These are phyloP conservation scores for Croton laevigatus DNA, from an alignment of 441 rosid genomes.

Conservation along the genomic window DNA sequence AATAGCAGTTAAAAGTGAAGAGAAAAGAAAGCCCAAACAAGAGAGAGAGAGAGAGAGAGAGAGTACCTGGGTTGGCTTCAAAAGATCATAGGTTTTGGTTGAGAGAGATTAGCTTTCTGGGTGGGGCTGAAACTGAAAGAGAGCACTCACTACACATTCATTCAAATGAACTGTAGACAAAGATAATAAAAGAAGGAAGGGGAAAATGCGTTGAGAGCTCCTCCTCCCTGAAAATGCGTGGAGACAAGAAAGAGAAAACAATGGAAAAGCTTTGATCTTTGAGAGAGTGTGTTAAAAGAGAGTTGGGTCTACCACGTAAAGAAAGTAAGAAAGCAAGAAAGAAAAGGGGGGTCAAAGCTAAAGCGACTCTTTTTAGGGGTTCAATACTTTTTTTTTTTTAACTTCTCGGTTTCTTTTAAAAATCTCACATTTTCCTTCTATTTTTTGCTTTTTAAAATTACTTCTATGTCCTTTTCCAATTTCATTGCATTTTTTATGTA, in stretches of 20 bases:
- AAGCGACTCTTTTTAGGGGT: constrained; percentile 29
- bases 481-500: not conserved
- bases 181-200: constrained; percentile 24
- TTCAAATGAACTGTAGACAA: constrained; percentile 21
- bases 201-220: constrained; percentile 27
- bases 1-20: constrained; percentile 28
- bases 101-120: constrained; percentile 27
- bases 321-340: constrained; percentile 12
- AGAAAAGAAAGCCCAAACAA: constrained; percentile 18
- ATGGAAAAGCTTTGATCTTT: constrained; percentile 18
- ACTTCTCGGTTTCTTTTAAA: not conserved
- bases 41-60: not conserved
- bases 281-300: constrained; percentile 18
- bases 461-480: not conserved
- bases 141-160: constrained; percentile 26
- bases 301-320: constrained; percentile 18
- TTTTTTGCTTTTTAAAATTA: not conserved
- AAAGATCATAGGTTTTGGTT: constrained; percentile 30
- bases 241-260: constrained; percentile 28
- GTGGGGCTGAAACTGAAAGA: constrained; percentile 33
- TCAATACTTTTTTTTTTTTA: not conserved
- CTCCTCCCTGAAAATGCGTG: constrained; percentile 37
- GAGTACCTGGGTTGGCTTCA: constrained; percentile 22
- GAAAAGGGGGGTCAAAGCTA: constrained; percentile 45
- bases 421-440: not conserved